Base-by-base conservation (phyloP, 1,139 yeast species). In the Kodamaea sp. region DNA sequence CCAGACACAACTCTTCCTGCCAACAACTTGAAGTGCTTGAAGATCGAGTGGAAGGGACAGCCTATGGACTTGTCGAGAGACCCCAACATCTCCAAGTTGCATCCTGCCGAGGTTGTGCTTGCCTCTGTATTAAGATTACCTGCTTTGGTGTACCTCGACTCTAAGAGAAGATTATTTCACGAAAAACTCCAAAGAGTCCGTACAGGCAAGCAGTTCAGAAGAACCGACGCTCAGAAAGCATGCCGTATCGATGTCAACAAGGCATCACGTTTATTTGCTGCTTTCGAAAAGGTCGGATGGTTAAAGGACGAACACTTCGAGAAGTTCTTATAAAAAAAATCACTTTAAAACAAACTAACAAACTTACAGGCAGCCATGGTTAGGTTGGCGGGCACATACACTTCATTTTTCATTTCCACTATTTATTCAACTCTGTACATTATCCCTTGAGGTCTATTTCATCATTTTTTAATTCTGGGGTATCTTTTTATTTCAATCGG, bases 181-280 rank as follows among this genome's bases (percentile, higher is more conserved):
- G 97, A 92, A 58, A 90, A 90, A 64, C 95, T 89, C 25, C 77
- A 78, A 42, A 76, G 97, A 41, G 63, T 84, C 54, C 80, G 78
- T 54, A 72, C 71, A 38, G 87, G 86, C 21, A 73, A 84, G 59
- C 95, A 92, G 29, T 92, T 92, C 64, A 82, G 97, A 66, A 80
- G 97, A 65, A 92, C 97, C 0, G 98, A 92, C 60, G 95, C 97
- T 10, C 97, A 92, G 63, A 90, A 92, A 70, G 96, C 97, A 7
- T 90, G 97, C 59, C 79, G 96, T 48, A 90, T 92, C 44, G 98
- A 92, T 62, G 98, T 92, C 38, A 92, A 92, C 63, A 92, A 92
- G 63, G 97, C 97, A 2, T 83, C 95, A 36, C 75, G 97, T 50
- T 68, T 92, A 38, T 92, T 80, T 70, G 94, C 95, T 20, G 94